Conservation (phyloP, 2,329 filamentous ascomycete genomes). For the Aaosphaeria arxii region DNA sequence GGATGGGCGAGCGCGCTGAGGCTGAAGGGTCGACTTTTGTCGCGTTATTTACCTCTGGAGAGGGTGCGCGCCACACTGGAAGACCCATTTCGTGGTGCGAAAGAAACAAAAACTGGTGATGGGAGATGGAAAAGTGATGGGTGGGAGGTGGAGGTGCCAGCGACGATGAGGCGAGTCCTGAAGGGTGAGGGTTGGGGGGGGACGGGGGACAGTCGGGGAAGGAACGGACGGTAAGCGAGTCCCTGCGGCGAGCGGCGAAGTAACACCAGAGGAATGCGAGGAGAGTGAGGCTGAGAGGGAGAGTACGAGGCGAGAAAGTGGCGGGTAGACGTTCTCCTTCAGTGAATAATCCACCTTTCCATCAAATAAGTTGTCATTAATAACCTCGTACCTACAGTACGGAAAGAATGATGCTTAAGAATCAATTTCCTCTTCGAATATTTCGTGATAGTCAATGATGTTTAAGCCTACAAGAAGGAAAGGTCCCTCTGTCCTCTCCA, state of each 20-base stretch:
- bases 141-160: conserved; percentile 5
- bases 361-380: too few species aligned
- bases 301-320: neutral
- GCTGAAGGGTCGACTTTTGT: conserved; percentile 54
- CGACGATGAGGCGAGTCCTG: conserved; percentile 22
- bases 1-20: conserved; percentile 55
- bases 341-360: too few species aligned
- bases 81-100: conserved; percentile 44
- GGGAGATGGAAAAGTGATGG: conserved; percentile 1
- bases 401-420: too few species aligned
- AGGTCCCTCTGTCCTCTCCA: too few species aligned
- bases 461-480: too few species aligned
- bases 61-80: conserved; percentile 56
- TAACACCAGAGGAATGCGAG: neutral
- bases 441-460: too few species aligned
- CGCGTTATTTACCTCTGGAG: conserved; percentile 44
- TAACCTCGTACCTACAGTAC: too few species aligned
- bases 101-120: conserved; percentile 7
- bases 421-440: too few species aligned
- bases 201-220: conserved; percentile 4
- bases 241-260: conserved; percentile 6
- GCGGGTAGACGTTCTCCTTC: neutral
- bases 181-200: conserved; percentile 13
- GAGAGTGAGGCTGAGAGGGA: conserved; percentile 17
- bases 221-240: conserved; percentile 15